phyloP scores from a whole-genome alignment of 1,284 basidiomycete species.

The Kalmanozyma brasiliensis region DNA sequence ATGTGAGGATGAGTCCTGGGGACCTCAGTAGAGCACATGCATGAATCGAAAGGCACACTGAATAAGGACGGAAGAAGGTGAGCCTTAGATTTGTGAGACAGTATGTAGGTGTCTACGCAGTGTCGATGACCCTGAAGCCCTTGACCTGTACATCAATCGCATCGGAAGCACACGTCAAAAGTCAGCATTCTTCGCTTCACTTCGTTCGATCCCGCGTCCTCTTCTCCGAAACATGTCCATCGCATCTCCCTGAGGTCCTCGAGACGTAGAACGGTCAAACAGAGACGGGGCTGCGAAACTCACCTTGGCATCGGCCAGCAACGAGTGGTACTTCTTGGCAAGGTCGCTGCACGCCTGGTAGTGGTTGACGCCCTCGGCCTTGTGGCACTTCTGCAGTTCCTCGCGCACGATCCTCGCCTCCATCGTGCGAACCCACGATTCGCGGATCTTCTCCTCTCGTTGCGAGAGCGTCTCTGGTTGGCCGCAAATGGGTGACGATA shows the following conservation, averaged over 20 bases:
- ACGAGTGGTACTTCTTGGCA: conserved; percentile 82
- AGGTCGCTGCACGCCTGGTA: conserved; percentile 81
- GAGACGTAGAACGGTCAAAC: too few species aligned
- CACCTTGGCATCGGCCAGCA: conserved; percentile 87
- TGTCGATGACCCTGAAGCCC: conserved; percentile 56
- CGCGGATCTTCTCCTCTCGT: conserved; percentile 83
- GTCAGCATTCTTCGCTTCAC: conserved; percentile 3
- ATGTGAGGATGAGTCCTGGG: too few species aligned
- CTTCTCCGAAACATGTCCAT: too few species aligned
- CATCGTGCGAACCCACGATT: conserved; percentile 95
- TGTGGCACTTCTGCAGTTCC: conserved; percentile 90
- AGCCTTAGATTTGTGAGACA: too few species aligned
- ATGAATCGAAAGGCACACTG: too few species aligned
- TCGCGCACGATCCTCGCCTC: conserved; percentile 88
- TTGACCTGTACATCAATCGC: conserved; percentile 36
- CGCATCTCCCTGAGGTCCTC: too few species aligned
- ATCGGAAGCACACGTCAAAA: neutral
- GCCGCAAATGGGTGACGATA: too few species aligned
- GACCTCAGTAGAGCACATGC: too few species aligned
- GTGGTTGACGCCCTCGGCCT: conserved; percentile 80
- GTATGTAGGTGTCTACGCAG: too few species aligned
- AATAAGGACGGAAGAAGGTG: too few species aligned
- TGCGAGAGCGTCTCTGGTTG: conserved; percentile 67
- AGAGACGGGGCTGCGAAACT: conserved; percentile 66
- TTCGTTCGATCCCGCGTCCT: too few species aligned